phyloP scores from a whole-genome alignment of 495 filamentous ascomycete species.

The Lepidopterella palustris region DNA sequence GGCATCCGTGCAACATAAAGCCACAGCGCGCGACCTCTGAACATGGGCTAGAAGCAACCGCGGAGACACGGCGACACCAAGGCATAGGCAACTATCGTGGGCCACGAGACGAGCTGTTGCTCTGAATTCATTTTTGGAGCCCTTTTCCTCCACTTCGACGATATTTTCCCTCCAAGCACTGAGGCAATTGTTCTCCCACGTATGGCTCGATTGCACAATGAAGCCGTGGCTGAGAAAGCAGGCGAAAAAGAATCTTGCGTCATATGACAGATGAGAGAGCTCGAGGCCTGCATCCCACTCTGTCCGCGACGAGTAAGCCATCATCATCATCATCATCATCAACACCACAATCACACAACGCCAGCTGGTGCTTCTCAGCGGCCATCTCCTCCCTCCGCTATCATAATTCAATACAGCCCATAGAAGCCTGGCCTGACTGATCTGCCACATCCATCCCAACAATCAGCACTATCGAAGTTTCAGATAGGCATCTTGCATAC shows the following conservation, averaged over 20 bases:
- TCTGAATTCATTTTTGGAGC: background rate
- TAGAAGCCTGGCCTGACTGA: background rate
- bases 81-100: background rate
- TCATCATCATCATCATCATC: too few species aligned
- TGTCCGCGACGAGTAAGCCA: too few species aligned
- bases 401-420: background rate
- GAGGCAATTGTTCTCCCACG: background rate
- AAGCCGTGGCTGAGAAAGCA: background rate
- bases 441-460: background rate
- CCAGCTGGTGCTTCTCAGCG: background rate
- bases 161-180: too few species aligned
- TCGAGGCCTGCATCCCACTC: background rate
- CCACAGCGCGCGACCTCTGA: background rate
- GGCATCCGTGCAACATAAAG: background rate
- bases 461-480: background rate
- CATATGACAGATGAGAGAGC: too few species aligned
- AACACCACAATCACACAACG: background rate
- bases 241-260: background rate
- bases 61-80: background rate
- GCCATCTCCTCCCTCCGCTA: background rate
- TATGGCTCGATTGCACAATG: background rate
- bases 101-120: constrained; percentile 1
- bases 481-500: background rate
- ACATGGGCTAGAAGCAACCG: background rate
- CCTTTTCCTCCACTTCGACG: background rate